These are phyloP conservation scores for Aspergillus novofumigatus DNA, from an alignment of 2,329 filamentous ascomycete species.

Conservation along the genomic window DNA sequence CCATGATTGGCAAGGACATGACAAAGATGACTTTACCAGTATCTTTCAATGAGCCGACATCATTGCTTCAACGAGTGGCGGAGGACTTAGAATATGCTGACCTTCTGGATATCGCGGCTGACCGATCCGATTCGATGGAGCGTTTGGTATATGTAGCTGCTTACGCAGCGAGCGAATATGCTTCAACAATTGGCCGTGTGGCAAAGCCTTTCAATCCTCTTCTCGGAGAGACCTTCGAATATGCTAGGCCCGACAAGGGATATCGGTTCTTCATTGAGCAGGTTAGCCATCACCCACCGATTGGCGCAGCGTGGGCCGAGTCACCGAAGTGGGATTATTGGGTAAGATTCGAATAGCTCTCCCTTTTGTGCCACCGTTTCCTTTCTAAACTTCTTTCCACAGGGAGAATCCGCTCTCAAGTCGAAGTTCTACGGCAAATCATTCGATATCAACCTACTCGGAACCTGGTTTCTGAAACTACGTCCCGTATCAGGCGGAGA, in stretches of 20 bases:
- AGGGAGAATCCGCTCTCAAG: slow-evolving; percentile 89
- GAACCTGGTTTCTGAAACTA: slow-evolving; percentile 92
- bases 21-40: slow-evolving; percentile 99
- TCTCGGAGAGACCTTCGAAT: slow-evolving; percentile 94
- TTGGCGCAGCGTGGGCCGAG: slow-evolving; percentile 91
- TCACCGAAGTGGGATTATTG: slow-evolving; percentile 93
- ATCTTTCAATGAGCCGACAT: slow-evolving; percentile 97
- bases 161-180: slow-evolving; percentile 94
- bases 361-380: background rate
- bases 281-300: slow-evolving; percentile 92
- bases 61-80: slow-evolving; percentile 85
- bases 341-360: slow-evolving; percentile 34
- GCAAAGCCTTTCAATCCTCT: slow-evolving; percentile 98
- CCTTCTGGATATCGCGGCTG: slow-evolving; percentile 81
- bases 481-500: slow-evolving; percentile 70
- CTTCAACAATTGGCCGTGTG: slow-evolving; percentile 91
- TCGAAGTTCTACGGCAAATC: slow-evolving; percentile 98
- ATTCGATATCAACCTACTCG: slow-evolving; percentile 93
- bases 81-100: slow-evolving; percentile 99
- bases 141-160: slow-evolving; percentile 91
- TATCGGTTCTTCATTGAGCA: slow-evolving; percentile 99
- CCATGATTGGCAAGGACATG: slow-evolving; percentile 99
- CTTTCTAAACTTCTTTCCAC: slow-evolving; percentile 1
- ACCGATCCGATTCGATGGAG: slow-evolving; percentile 81
- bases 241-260: slow-evolving; percentile 89